Conservation (phyloP, 108 stramenopile species). For the Pseudonitzschia delicatissima region DNA sequence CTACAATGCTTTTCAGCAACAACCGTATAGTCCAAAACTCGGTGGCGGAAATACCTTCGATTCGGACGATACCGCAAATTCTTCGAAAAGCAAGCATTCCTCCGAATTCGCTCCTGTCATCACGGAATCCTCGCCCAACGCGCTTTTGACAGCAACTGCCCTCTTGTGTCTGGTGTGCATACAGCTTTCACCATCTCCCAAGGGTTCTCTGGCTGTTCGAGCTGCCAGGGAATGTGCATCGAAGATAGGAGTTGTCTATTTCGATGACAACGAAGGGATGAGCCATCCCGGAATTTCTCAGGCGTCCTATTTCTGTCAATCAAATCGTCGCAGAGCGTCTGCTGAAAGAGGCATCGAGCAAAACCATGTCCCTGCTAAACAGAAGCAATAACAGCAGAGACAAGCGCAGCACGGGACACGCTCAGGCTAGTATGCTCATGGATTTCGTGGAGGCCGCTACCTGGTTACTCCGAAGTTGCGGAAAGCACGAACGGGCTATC, state of each 20-base stretch:
- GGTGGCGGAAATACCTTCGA: neutral
- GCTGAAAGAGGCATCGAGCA: slow-evolving; percentile 46
- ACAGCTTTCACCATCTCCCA: slow-evolving; percentile 50
- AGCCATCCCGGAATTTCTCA: slow-evolving; percentile 17
- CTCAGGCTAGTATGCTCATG: slow-evolving; percentile 33
- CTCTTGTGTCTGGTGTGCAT: slow-evolving; percentile 72
- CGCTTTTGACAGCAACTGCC: slow-evolving; percentile 67
- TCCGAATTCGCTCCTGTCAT: slow-evolving; percentile 21
- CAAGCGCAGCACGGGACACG: slow-evolving; percentile 11
- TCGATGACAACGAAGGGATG: slow-evolving; percentile 13
- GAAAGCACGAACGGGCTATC: slow-evolving; percentile 76
- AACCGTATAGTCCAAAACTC: neutral
- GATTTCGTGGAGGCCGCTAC: slow-evolving; percentile 80
- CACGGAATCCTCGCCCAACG: slow-evolving; percentile 37
- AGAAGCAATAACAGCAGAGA: neutral
- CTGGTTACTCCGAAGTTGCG: slow-evolving; percentile 82
- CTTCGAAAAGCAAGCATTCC: neutral
- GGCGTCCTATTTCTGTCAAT: slow-evolving; percentile 61
- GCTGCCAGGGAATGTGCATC: slow-evolving; percentile 71
- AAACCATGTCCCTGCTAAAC: neutral
- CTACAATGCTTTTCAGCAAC: neutral
- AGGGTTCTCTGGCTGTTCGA: slow-evolving; percentile 68
- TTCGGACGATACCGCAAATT: slow-evolving; percentile 8
- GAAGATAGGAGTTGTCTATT: slow-evolving; percentile 56
- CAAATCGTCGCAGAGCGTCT: slow-evolving; percentile 64